Conservation (phyloP, 805 yeast genomes). For the Metschnikowia similis region DNA sequence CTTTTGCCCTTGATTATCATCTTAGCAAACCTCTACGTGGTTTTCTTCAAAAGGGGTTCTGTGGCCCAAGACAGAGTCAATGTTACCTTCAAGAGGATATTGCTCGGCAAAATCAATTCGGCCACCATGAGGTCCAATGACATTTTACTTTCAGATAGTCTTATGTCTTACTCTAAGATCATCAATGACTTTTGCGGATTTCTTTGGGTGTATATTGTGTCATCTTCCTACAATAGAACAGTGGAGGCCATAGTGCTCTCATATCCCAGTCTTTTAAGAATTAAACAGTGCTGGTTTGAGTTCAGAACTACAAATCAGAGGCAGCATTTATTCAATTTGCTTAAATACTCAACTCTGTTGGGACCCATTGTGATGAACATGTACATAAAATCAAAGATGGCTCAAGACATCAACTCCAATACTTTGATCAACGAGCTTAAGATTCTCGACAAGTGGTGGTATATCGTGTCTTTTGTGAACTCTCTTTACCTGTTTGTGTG, state of each 20-base stretch:
- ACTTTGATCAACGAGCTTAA: constrained; percentile 12
- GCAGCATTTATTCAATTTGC: constrained; percentile 63
- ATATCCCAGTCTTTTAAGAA: constrained; percentile 70
- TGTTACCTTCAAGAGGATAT: constrained; percentile 49
- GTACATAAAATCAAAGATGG: constrained; percentile 17
- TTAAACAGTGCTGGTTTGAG: constrained; percentile 79
- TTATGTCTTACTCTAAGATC: constrained; percentile 77
- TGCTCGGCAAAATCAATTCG: constrained; percentile 56
- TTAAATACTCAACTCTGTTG: constrained; percentile 70
- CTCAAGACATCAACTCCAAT: constrained; percentile 4
- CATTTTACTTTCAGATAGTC: constrained; percentile 75
- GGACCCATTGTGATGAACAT: constrained; percentile 31
- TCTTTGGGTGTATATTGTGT: constrained; percentile 38
- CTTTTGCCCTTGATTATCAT: neutral
- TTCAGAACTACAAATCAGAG: constrained; percentile 46
- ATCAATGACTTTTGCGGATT: constrained; percentile 66
- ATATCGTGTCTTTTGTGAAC: constrained; percentile 47
- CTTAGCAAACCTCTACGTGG: neutral
- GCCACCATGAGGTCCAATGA: constrained; percentile 65
- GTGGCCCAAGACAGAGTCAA: constrained; percentile 43
- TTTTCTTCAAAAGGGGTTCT: constrained; percentile 19
- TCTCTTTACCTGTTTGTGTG: constrained; percentile 79
- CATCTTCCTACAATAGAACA: constrained; percentile 21
- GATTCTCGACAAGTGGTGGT: constrained; percentile 39
- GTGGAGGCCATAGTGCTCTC: constrained; percentile 31